Percentiles rank a stretch among this genome's conserved stretches.
phyloP scores from a whole-genome alignment of 768 basidiomycete genomes.

The Fibroporia radiculosa region DNA sequence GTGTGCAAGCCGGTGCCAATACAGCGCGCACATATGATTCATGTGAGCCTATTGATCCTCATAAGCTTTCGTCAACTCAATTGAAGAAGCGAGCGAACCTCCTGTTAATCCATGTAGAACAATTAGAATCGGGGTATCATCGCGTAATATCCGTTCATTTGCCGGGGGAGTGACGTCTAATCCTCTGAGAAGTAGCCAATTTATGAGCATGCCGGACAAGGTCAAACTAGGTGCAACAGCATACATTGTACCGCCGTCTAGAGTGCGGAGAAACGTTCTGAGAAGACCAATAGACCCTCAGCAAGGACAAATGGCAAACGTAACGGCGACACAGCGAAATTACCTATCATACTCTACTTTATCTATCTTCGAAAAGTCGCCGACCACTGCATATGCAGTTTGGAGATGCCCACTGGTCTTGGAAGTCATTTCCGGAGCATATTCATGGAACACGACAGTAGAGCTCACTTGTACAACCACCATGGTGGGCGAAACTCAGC shows the following conservation, averaged over 20 bases:
- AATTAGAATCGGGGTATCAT: constrained; percentile 45
- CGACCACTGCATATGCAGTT: constrained; percentile 51
- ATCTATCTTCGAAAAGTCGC: constrained; percentile 53
- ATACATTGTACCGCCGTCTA: constrained; percentile 65
- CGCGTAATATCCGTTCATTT: constrained; percentile 19
- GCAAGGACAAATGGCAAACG: too few species aligned
- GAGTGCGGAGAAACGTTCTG: constrained; percentile 40
- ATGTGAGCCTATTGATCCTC: constrained; percentile 54
- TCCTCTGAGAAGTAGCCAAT: constrained; percentile 33
- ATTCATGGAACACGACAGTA: not conserved
- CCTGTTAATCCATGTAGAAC: constrained; percentile 44
- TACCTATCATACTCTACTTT: constrained; percentile 50
- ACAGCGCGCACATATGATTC: constrained; percentile 87
- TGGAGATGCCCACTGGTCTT: constrained; percentile 51
- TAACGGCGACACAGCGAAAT: too few species aligned
- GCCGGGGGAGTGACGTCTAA: constrained; percentile 51
- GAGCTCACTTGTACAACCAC: constrained; percentile 25
- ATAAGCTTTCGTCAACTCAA: not conserved
- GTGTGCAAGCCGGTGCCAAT: constrained; percentile 61
- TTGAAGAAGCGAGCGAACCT: constrained; percentile 22
- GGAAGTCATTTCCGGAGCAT: not conserved
- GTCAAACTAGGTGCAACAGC: too few species aligned
- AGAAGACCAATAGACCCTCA: too few species aligned
- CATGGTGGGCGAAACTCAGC: constrained; percentile 21
- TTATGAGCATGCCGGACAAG: not conserved